Conservation (phyloP, 345 rosid species). For the Ceriops decandra region DNA sequence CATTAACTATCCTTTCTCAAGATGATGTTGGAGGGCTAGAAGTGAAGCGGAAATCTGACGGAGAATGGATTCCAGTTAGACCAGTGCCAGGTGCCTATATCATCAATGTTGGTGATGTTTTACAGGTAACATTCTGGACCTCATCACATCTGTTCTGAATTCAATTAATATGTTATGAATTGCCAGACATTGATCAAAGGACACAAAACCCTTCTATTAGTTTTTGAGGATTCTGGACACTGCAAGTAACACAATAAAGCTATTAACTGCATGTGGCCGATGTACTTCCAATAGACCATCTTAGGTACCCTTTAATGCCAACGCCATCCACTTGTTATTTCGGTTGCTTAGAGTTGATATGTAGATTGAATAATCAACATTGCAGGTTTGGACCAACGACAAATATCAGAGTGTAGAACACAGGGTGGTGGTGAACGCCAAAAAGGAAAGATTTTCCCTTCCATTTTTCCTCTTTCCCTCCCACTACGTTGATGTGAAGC, state of each 20-base stretch:
- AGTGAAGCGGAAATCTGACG: slow-evolving; percentile 62
- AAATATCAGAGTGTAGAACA: slow-evolving; percentile 40
- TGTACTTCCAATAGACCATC: too few relatives aligned
- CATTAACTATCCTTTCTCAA: slow-evolving; percentile 67
- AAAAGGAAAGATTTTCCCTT: slow-evolving; percentile 40
- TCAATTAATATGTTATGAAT: background rate
- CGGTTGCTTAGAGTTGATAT: background rate
- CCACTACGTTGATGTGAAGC: slow-evolving; percentile 25
- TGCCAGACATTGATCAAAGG: too few relatives aligned
- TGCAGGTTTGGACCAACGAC: slow-evolving; percentile 46
- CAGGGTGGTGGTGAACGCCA: slow-evolving; percentile 33
- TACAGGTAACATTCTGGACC: slow-evolving; percentile 43
- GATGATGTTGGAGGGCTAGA: slow-evolving; percentile 83
- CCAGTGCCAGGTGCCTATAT: slow-evolving; percentile 54
- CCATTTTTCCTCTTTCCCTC: slow-evolving; percentile 37
- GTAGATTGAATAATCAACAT: background rate
- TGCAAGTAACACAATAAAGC: too few relatives aligned
- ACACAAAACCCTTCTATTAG: too few relatives aligned
- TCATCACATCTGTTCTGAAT: too few relatives aligned
- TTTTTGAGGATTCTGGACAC: too few relatives aligned
- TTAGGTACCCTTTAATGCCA: too few relatives aligned
- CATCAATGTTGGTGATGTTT: slow-evolving; percentile 64
- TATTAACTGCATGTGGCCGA: too few relatives aligned
- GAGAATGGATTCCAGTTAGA: slow-evolving; percentile 63
- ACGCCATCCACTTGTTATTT: too few relatives aligned